Percentiles rank a stretch among this genome's conserved stretches.
phyloP scores from a whole-genome alignment of 1,284 basidiomycete species.

The Volvariella surrecta region DNA sequence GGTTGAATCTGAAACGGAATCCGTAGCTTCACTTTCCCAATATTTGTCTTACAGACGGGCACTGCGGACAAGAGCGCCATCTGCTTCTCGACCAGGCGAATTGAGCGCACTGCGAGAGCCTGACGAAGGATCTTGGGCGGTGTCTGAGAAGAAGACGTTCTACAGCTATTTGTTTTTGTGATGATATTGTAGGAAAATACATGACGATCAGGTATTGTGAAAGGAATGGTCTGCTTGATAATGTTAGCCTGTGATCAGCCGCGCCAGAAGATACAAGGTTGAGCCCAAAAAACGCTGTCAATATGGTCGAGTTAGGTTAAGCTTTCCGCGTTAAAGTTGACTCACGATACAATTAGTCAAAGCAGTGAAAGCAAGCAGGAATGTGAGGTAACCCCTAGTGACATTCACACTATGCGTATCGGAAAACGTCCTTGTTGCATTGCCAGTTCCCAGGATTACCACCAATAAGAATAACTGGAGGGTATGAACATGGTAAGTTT shows the following conservation, averaged over 20 bases:
- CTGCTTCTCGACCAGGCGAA: too few relatives aligned
- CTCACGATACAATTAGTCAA: conserved; percentile 59
- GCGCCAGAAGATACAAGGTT: conserved; percentile 35
- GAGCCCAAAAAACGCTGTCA: conserved; percentile 37
- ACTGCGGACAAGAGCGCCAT: too few relatives aligned
- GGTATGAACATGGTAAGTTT: too few relatives aligned
- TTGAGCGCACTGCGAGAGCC: too few relatives aligned
- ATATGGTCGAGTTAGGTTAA: too few relatives aligned
- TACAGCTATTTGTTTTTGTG: conserved; percentile 24
- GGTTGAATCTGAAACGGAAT: neutral
- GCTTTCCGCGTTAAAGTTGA: conserved; percentile 4
- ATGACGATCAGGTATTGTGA: neutral
- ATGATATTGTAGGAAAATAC: conserved; percentile 1
- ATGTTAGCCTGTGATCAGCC: conserved; percentile 34
- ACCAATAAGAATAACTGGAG: conserved; percentile 65
- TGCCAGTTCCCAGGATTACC: conserved; percentile 63
- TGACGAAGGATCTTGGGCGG: too few relatives aligned
- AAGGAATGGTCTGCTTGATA: conserved; percentile 3
- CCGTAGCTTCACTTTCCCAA: neutral
- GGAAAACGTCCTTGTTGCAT: conserved; percentile 57
- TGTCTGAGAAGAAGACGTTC: conserved; percentile 15
- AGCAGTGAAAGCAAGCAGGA: conserved; percentile 74
- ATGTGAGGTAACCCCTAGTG: conserved; percentile 70
- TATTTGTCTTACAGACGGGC: too few relatives aligned
- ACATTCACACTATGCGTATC: conserved; percentile 39